Evolutionary conservation across 2,329 filamentous ascomycete genomes (phyloP), one percentile per base, ranked within the genome.

Genomic region (Penicillium griseofulvum): DNA sequence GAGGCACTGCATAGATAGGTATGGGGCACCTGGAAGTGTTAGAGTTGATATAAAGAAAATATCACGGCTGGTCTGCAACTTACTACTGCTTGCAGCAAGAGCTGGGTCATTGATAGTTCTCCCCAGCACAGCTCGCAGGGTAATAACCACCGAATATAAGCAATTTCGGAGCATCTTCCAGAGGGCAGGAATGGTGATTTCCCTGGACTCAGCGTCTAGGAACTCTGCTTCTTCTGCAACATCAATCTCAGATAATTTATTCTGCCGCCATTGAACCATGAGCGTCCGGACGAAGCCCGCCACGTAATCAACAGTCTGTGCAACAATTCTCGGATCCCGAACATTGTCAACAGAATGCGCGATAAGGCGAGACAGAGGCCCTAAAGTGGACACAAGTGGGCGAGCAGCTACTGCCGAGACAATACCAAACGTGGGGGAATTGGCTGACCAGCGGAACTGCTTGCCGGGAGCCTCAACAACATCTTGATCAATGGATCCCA

Each of bases 111-210:
- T 79, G 7, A 89, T 71, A 1, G 82, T 76, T 56, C 91, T 83
- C 2, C 86, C 86, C 9, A 91, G 80, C 7, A 91, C 81, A 37
- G 90, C 84, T 48, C 91, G 84, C n/a, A 95, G 77, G 14, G 90
- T 79, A 47, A 90, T 87, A 3, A 92, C 85, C 4, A 86, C 81
- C 3, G 87, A 85, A 67, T 92, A 96, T 66, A 96, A 77, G 39
- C 87, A 83, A 54, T 89, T 87, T 61, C 87, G 86, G 7, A 96
- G 78, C 2, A 93, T 72, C 60, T 86, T 85, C 88, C 90, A 93
- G 5, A 96, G 78, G 29, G 82, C 76, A 0, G 88, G 87, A 68
- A 88, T 84, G 0, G 91, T 90, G 17, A 74, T 83, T 57, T 83
- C 80, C 34, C 85, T 70, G 0, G 89, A 87, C 53, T 90, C 85